Evolutionary conservation across 805 yeast genomes (phyloP).

Genomic region (Candida boleticola): DNA sequence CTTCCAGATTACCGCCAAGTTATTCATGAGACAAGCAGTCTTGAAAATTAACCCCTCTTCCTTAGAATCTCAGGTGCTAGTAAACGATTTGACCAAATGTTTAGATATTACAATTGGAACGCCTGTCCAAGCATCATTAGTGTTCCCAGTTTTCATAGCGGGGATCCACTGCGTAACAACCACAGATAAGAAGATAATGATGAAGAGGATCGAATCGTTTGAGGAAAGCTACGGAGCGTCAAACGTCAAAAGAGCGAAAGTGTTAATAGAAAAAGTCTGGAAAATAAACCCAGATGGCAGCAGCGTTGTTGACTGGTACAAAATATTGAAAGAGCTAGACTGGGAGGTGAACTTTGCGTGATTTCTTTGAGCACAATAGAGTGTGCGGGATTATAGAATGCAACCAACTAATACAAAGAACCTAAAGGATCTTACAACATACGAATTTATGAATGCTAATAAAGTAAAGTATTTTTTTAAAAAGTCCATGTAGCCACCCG

Average conservation of each 20-base stretch:
- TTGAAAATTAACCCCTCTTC: constrained; percentile 58
- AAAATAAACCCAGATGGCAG: constrained; percentile 49
- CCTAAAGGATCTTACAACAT: too few relatives aligned
- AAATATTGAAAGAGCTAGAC: constrained; percentile 59
- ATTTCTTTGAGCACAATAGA: too few relatives aligned
- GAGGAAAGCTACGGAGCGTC: constrained; percentile 66
- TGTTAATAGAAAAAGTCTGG: constrained; percentile 51
- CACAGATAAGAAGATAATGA: constrained; percentile 54
- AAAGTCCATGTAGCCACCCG: too few relatives aligned
- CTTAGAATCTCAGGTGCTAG: constrained; percentile 59
- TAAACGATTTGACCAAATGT: constrained; percentile 51
- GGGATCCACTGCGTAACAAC: constrained; percentile 62
- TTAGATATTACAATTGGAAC: constrained; percentile 64
- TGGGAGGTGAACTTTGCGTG: constrained; percentile 81
- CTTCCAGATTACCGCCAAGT: constrained; percentile 64
- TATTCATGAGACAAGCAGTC: constrained; percentile 67
- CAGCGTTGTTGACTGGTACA: constrained; percentile 70
- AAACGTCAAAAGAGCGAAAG: constrained; percentile 49
- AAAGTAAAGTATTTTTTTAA: too few relatives aligned
- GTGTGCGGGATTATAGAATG: neutral
- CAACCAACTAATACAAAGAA: too few relatives aligned
- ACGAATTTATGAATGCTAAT: too few relatives aligned
- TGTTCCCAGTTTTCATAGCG: constrained; percentile 76
- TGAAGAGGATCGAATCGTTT: constrained; percentile 50
- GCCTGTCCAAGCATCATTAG: constrained; percentile 65